Conservation (phyloP, 1,284 basidiomycete species). For the Pterulicium gracile region DNA sequence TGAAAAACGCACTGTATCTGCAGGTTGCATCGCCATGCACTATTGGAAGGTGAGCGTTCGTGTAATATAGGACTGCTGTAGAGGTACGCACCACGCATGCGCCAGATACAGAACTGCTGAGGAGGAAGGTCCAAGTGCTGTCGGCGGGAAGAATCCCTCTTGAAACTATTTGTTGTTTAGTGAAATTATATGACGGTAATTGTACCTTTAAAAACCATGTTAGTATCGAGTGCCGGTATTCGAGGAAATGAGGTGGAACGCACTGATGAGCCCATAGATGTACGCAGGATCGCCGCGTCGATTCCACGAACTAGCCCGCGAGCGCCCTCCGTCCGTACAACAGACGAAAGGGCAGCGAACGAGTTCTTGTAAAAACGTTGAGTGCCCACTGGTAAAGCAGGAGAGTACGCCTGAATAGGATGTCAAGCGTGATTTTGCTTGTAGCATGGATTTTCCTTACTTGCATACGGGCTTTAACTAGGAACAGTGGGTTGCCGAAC, state of each 20-base stretch:
- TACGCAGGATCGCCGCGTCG: conserved; percentile 88
- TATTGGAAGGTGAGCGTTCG: conserved; percentile 18
- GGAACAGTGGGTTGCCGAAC: conserved; percentile 89
- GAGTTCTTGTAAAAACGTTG: conserved; percentile 88
- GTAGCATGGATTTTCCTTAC: conserved; percentile 26
- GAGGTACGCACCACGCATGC: conserved; percentile 70
- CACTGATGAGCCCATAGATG: conserved; percentile 88
- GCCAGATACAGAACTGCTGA: conserved; percentile 84
- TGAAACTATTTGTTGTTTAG: conserved; percentile 67
- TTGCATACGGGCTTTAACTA: conserved; percentile 97
- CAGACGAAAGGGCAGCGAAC: conserved; percentile 72
- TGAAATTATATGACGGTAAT: conserved; percentile 91
- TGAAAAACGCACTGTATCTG: conserved; percentile 58
- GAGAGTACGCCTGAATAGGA: conserved; percentile 71
- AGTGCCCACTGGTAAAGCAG: conserved; percentile 86
- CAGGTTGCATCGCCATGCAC: conserved; percentile 84
- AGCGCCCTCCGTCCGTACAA: conserved; percentile 69
- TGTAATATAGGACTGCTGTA: not conserved
- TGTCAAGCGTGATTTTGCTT: too few species aligned
- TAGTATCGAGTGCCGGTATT: not conserved
- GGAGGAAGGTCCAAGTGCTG: conserved; percentile 81
- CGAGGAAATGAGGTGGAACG: conserved; percentile 11
- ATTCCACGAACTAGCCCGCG: conserved; percentile 84
- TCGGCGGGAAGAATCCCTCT: conserved; percentile 58
- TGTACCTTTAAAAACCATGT: conserved; percentile 51